Conservation (phyloP, 345 rosid species). For the Camelina neglecta region DNA sequence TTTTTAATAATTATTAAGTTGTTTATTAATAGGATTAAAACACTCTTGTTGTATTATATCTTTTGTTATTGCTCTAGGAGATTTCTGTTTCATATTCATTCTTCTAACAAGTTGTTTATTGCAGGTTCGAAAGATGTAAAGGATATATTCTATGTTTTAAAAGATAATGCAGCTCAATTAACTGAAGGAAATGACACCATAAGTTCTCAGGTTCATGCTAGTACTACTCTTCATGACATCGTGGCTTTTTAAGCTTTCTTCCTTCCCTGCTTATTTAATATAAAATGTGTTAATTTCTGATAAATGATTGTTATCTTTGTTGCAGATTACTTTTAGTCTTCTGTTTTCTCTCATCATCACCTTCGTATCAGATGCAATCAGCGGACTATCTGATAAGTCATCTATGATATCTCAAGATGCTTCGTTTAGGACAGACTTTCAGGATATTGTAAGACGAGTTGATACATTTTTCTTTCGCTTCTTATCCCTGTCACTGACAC, state of each 20-base stretch:
- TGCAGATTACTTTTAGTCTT: conserved; percentile 86
- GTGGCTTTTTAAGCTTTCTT: conserved; percentile 29
- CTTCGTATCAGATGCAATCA: conserved; percentile 88
- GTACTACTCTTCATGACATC: conserved; percentile 24
- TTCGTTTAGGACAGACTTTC: conserved; percentile 81
- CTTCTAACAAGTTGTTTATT: conserved; percentile 33
- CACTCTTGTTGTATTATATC: conserved; percentile 1
- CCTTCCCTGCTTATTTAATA: conserved; percentile 8
- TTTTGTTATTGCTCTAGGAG: conserved; percentile 7
- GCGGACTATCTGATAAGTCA: conserved; percentile 77
- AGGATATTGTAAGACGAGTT: conserved; percentile 75
- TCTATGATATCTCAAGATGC: conserved; percentile 79
- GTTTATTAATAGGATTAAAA: background rate
- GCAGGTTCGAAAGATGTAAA: conserved; percentile 80
- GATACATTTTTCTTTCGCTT: conserved; percentile 32
- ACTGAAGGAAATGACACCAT: conserved; percentile 56
- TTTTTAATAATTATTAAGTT: background rate
- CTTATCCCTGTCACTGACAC: conserved; percentile 20
- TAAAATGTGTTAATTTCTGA: background rate
- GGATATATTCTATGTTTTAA: conserved; percentile 68
- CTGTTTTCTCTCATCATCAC: conserved; percentile 81
- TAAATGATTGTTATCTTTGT: conserved; percentile 25
- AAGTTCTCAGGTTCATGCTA: conserved; percentile 71
- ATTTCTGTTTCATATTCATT: conserved; percentile 14
- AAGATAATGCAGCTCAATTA: conserved; percentile 70